Percentiles rank a stretch among this genome's conserved stretches.
phyloP scores from a whole-genome alignment of 352 stramenopile species.

The Phytophthora tentaculata region DNA sequence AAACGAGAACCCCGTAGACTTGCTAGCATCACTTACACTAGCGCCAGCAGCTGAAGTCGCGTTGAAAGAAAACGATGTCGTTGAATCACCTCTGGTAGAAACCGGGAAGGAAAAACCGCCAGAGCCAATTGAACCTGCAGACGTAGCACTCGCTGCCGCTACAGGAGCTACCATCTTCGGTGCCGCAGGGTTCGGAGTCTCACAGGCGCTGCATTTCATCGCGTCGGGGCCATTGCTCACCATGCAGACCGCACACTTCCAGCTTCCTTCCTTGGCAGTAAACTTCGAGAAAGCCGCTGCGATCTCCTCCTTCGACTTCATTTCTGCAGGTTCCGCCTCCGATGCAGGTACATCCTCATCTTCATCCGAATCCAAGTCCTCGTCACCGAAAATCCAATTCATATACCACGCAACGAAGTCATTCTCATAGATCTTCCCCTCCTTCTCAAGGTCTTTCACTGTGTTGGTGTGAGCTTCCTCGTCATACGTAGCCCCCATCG shows the following conservation, averaged over 20 bases:
- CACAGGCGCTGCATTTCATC: conserved; percentile 53
- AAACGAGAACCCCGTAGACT: conserved; percentile 37
- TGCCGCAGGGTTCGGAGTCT: conserved; percentile 53
- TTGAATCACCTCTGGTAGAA: conserved; percentile 16
- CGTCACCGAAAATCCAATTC: conserved; percentile 62
- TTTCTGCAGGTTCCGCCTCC: conserved; percentile 22
- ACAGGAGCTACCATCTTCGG: conserved; percentile 35
- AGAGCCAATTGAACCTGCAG: conserved; percentile 43
- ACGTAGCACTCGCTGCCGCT: conserved; percentile 23
- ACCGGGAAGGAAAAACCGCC: conserved; percentile 49
- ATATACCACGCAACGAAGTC: conserved; percentile 74
- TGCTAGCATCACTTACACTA: conserved; percentile 2
- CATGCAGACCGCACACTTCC: conserved; percentile 66
- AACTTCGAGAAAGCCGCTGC: conserved; percentile 57
- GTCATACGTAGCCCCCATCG: conserved; percentile 59
- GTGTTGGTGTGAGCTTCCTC: conserved; percentile 58
- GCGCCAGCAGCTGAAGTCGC: neutral
- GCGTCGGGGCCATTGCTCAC: conserved; percentile 48
- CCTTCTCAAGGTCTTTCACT: conserved; percentile 44
- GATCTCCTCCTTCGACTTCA: conserved; percentile 68
- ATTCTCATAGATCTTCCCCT: conserved; percentile 55
- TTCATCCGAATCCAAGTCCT: conserved; percentile 55
- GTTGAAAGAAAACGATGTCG: conserved; percentile 39
- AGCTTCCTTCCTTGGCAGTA: conserved; percentile 54
- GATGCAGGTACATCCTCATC: conserved; percentile 26